These are phyloP conservation scores for Dactylonectria estremocensis DNA, from an alignment of 2,329 filamentous ascomycete genomes.

Conservation along the genomic window DNA sequence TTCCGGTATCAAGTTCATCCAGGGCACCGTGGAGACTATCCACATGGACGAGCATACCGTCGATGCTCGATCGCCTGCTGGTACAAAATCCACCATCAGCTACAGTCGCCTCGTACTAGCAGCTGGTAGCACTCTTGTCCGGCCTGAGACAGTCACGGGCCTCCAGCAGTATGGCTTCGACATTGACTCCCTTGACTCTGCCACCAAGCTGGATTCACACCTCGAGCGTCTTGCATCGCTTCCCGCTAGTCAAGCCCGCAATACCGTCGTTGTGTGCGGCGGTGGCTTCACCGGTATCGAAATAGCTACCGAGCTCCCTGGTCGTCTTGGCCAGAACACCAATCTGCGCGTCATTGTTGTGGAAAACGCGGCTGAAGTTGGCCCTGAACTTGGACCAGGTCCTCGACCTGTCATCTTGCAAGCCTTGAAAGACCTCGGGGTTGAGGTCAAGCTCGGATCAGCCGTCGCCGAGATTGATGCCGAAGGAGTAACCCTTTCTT, in stretches of 20 bases:
- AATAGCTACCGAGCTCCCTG: slow-evolving; percentile 50
- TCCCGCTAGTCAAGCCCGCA: slow-evolving; percentile 44
- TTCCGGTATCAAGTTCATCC: slow-evolving; percentile 47
- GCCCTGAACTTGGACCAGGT: slow-evolving; percentile 51
- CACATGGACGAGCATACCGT: slow-evolving; percentile 37
- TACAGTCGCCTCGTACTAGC: slow-evolving; percentile 56
- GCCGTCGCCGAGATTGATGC: slow-evolving; percentile 47
- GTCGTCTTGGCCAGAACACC: slow-evolving; percentile 37
- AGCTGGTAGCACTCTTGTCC: slow-evolving; percentile 52
- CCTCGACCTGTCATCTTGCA: slow-evolving; percentile 52
- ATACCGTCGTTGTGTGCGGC: slow-evolving; percentile 55
- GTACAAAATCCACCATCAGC: background rate
- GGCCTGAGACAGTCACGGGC: slow-evolving; percentile 46
- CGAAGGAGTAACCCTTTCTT: slow-evolving; percentile 43
- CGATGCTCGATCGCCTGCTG: slow-evolving; percentile 19
- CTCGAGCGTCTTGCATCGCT: slow-evolving; percentile 37
- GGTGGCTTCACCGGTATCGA: slow-evolving; percentile 56
- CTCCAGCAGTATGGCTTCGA: slow-evolving; percentile 53
- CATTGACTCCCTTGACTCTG: slow-evolving; percentile 51
- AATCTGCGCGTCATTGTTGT: slow-evolving; percentile 47
- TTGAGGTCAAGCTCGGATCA: slow-evolving; percentile 51
- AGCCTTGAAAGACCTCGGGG: slow-evolving; percentile 48
- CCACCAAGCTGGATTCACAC: slow-evolving; percentile 49
- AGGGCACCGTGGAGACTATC: slow-evolving; percentile 42
- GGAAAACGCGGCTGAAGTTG: slow-evolving; percentile 48